These are phyloP conservation scores for Nicotiana sylvestris DNA, from an alignment of 257 asterid genomes.

Conservation along the genomic window DNA sequence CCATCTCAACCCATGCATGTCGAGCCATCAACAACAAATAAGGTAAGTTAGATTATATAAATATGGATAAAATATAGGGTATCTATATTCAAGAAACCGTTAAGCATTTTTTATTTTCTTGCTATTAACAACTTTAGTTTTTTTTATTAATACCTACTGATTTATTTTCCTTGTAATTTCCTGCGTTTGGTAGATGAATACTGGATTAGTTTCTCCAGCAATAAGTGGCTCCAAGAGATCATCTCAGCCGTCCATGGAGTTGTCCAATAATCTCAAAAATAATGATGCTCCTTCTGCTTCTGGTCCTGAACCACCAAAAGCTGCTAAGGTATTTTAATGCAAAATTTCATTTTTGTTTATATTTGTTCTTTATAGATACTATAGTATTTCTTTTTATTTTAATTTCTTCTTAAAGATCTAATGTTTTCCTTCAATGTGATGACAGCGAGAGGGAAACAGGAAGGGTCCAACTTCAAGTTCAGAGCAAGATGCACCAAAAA, in stretches of 20 bases:
- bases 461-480: conserved; percentile 58
- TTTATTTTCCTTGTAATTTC: neutral
- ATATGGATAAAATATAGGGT: conserved; percentile 10
- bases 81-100: neutral
- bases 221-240: conserved; percentile 57
- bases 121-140: neutral
- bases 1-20: conserved; percentile 99
- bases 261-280: conserved; percentile 44
- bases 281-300: conserved; percentile 47
- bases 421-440: neutral
- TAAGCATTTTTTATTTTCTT: neutral
- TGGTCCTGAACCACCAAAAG: conserved; percentile 52
- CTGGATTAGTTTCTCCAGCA: conserved; percentile 47
- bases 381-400: too few relatives aligned
- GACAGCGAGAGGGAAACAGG: conserved; percentile 79
- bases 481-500: conserved; percentile 74
- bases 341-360: neutral
- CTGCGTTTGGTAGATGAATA: conserved; percentile 49
- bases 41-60: conserved; percentile 25
- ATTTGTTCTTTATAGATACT: too few relatives aligned
- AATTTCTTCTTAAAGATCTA: neutral
- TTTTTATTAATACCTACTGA: conserved; percentile 15
- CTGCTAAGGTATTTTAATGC: conserved; percentile 57
- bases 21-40: conserved; percentile 47
- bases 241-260: conserved; percentile 74